Evolutionary conservation across 306 rosid species (phyloP).

Genomic region (Comarum palustre): DNA sequence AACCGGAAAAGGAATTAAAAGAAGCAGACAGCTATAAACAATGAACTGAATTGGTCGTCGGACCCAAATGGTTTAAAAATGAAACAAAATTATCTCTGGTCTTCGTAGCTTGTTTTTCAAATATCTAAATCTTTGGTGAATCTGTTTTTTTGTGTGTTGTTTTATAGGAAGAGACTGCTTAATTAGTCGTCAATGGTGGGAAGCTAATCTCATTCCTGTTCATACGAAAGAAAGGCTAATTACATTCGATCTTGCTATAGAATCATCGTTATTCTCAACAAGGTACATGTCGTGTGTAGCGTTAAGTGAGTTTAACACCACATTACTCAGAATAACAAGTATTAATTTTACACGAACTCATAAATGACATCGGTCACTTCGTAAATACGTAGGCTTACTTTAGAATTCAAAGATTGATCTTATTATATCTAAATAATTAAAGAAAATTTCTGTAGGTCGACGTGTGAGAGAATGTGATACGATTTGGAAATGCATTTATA

Average conservation of each 20-base stretch:
- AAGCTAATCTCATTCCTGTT: background rate
- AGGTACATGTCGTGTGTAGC: background rate
- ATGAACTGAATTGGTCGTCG: background rate
- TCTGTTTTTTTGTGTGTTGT: constrained; percentile 15
- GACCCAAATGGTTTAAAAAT: background rate
- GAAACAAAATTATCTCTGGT: background rate
- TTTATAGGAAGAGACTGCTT: background rate
- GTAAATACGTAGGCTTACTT: background rate
- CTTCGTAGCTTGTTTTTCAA: background rate
- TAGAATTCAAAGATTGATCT: background rate
- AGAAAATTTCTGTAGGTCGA: background rate
- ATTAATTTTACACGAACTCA: background rate
- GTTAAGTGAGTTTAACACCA: background rate
- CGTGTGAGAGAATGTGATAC: background rate
- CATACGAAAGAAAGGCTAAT: background rate
- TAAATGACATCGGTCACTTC: background rate
- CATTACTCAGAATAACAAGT: background rate
- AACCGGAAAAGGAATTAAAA: no score
- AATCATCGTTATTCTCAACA: background rate
- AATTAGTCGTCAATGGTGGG: no score
- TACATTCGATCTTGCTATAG: background rate
- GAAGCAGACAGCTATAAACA: constrained; percentile 10
- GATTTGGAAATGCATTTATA: background rate
- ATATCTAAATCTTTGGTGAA: constrained; percentile 2
- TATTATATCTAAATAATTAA: background rate